phyloP scores from a whole-genome alignment of 2,329 filamentous ascomycete species.

The Penicillium decumbens region DNA sequence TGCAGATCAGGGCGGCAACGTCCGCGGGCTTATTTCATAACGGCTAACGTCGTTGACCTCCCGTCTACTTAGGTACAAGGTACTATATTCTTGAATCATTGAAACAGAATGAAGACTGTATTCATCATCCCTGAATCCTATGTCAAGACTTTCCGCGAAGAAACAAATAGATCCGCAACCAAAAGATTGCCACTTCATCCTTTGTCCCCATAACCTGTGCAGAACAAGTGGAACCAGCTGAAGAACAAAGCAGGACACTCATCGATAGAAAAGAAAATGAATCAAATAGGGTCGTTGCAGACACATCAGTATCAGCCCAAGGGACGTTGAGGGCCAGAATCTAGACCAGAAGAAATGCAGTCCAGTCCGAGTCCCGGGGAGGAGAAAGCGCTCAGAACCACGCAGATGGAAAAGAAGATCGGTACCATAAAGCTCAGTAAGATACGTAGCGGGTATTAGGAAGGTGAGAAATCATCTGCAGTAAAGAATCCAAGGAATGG shows the following conservation, averaged over 20 bases:
- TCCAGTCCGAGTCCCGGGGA: slow-evolving; percentile 10
- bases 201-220: slow-evolving; percentile 2
- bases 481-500: slow-evolving; percentile 3
- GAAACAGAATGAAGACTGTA: neutral
- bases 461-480: slow-evolving; percentile 8
- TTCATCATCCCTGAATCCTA: neutral
- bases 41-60: neutral
- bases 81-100: neutral
- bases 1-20: slow-evolving; percentile 19
- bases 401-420: slow-evolving; percentile 14
- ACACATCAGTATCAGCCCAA: neutral
- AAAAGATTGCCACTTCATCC: neutral
- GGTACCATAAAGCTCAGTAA: slow-evolving; percentile 21
- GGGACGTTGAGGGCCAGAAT: neutral
- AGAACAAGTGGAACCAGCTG: neutral
- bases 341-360: neutral
- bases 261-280: neutral
- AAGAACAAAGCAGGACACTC: neutral
- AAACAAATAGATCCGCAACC: neutral
- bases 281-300: slow-evolving; percentile 1
- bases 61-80: neutral
- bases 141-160: neutral
- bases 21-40: neutral
- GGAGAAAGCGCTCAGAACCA: slow-evolving; percentile 12
- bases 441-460: slow-evolving; percentile 23